These are phyloP conservation scores for Casuarina cunninghamiana DNA, from an alignment of 306 rosid genomes.

Conservation along the genomic window DNA sequence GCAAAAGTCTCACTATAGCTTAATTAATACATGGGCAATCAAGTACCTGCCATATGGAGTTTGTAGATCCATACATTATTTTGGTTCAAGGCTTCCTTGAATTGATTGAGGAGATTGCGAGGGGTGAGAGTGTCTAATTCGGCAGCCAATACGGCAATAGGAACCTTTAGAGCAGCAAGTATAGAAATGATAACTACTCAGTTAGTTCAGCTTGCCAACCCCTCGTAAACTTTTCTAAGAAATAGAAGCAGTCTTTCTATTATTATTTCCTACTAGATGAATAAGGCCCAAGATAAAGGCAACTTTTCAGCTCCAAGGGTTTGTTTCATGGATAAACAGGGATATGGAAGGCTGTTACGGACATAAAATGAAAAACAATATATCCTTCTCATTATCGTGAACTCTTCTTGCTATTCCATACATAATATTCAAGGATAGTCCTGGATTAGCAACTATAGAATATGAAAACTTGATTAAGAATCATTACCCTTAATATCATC, in stretches of 20 bases:
- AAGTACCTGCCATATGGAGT: not conserved
- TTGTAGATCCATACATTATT: not conserved
- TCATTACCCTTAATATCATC: slow-evolving; percentile 6
- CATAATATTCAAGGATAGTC: not conserved
- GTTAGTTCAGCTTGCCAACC: not conserved
- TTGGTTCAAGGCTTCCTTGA: not conserved
- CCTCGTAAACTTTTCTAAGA: not conserved
- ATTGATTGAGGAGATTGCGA: not conserved
- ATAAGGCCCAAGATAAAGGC: not conserved
- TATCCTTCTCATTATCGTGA: not conserved
- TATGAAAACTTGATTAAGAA: not conserved
- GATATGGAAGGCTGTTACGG: too few species aligned
- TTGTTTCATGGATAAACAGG: too few species aligned
- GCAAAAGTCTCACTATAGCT: not conserved
- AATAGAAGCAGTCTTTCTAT: not conserved
- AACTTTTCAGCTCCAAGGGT: too few species aligned
- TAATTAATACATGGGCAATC: not conserved
- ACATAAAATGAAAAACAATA: not conserved
- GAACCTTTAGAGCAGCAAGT: not conserved
- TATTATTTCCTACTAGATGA: not conserved
- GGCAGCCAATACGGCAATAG: not conserved
- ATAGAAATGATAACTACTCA: not conserved
- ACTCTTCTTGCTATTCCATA: not conserved
- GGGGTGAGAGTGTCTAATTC: slow-evolving; percentile 7
- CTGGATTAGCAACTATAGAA: not conserved